Percentiles rank a stretch among this genome's conserved stretches.
phyloP scores from a whole-genome alignment of 1,139 yeast genomes.

The Pneumocystis sp. region DNA sequence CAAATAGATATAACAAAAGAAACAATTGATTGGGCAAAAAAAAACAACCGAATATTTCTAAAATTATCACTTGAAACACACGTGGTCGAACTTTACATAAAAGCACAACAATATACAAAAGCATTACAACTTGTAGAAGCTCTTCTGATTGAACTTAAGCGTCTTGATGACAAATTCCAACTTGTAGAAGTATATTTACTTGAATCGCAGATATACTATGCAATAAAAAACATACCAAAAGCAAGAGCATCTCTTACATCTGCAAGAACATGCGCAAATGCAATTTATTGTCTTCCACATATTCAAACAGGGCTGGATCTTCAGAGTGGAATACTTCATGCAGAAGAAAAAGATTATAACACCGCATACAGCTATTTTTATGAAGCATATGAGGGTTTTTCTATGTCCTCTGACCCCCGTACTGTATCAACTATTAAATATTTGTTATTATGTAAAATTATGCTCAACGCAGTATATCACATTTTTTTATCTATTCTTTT shows the following conservation, averaged over 20 bases:
- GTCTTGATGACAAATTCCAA: constrained; percentile 87
- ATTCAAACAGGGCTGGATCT: constrained; percentile 89
- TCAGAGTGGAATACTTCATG: constrained; percentile 89
- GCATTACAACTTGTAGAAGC: constrained; percentile 59
- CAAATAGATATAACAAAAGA: constrained; percentile 66
- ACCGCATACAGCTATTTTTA: constrained; percentile 64
- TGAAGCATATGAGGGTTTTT: constrained; percentile 17
- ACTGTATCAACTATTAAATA: constrained; percentile 76
- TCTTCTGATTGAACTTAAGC: constrained; percentile 71
- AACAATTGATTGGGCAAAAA: constrained; percentile 75
- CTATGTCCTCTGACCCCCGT: constrained; percentile 37
- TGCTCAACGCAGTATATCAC: constrained; percentile 80
- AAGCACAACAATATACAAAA: constrained; percentile 46
- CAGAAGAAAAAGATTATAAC: constrained; percentile 92
- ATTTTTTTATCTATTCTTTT: constrained; percentile 32
- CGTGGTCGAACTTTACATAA: constrained; percentile 60
- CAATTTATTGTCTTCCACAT: constrained; percentile 88
- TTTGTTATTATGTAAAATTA: constrained; percentile 81
- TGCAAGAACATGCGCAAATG: constrained; percentile 91
- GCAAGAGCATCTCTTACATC: constrained; percentile 85
- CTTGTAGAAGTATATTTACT: constrained; percentile 88
- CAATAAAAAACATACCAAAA: constrained; percentile 82
- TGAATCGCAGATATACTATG: constrained; percentile 82
- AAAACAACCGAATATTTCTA: constrained; percentile 71
- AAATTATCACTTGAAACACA: constrained; percentile 80